phyloP scores from a whole-genome alignment of 2,329 filamentous ascomycete species.

The Calonectria pseudoreteaudii region DNA sequence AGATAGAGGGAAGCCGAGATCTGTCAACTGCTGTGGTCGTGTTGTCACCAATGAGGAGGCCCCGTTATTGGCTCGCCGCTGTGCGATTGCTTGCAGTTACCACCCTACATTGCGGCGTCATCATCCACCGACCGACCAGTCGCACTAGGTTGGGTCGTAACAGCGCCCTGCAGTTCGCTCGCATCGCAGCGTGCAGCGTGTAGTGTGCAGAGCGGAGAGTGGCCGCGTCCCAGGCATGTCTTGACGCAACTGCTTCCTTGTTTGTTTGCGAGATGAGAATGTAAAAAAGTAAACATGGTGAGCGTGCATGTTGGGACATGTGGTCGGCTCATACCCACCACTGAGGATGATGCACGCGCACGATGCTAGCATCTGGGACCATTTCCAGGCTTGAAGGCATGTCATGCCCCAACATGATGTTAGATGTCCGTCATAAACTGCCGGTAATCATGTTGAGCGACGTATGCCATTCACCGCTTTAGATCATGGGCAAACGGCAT shows the following conservation, averaged over 20 bases:
- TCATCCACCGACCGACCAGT: conserved; percentile 18
- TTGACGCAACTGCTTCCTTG: background rate
- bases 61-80: conserved; percentile 24
- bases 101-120: conserved; percentile 22
- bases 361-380: background rate
- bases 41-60: conserved; percentile 7
- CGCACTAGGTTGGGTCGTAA: conserved; percentile 18
- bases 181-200: conserved; percentile 6
- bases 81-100: conserved; percentile 26
- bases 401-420: conserved; percentile 18
- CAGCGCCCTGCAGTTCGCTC: conserved; percentile 17
- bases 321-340: background rate
- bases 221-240: background rate
- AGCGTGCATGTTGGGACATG: conserved; percentile 13
- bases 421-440: conserved; percentile 20
- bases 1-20: conserved; percentile 12
- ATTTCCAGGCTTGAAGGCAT: conserved; percentile 3
- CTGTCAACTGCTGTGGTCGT: conserved; percentile 27
- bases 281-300: conserved; percentile 6
- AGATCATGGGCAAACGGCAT: conserved; percentile 16
- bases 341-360: background rate
- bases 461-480: conserved; percentile 33
- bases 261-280: conserved; percentile 1
- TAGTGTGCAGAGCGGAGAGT: background rate
- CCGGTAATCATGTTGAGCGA: conserved; percentile 27